phyloP scores from a whole-genome alignment of 2,329 filamentous ascomycete species.

The Talaromyces sp. region DNA sequence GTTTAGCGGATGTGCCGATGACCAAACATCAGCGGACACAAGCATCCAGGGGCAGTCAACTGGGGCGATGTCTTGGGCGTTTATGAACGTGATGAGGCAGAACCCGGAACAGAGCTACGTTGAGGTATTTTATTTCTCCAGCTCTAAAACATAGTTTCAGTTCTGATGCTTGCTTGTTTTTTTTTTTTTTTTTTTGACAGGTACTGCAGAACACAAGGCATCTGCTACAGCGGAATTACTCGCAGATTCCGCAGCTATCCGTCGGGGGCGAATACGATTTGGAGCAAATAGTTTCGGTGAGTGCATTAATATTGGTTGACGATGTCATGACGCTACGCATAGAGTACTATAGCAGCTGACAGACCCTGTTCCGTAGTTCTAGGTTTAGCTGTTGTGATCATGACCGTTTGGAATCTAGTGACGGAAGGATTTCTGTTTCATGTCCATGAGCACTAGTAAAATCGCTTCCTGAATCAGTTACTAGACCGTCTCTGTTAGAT shows the following conservation, averaged over 20 bases:
- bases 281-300: conserved; percentile 7
- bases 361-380: background rate
- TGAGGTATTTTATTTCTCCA: conserved; percentile 1
- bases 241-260: conserved; percentile 25
- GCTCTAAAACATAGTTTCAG: background rate
- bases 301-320: background rate
- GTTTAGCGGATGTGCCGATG: conserved; percentile 48
- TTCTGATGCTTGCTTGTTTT: conserved; percentile 12
- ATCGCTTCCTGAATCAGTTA: background rate
- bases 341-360: background rate
- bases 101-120: conserved; percentile 9
- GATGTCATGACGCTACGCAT: background rate
- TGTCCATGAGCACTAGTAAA: background rate
- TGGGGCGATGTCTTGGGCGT: conserved; percentile 15
- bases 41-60: conserved; percentile 37
- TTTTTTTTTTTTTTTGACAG: too few species aligned
- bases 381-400: background rate
- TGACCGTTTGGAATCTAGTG: background rate
- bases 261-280: conserved; percentile 9
- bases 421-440: background rate
- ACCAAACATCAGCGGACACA: conserved; percentile 48
- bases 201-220: conserved; percentile 24
- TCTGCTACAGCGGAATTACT: conserved; percentile 20
- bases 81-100: conserved; percentile 11
- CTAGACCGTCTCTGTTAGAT: background rate